Evolutionary conservation across 352 stramenopile species (phyloP), one percentile per base, ranked within the genome.

Genomic region (Phytophthora quininea): DNA sequence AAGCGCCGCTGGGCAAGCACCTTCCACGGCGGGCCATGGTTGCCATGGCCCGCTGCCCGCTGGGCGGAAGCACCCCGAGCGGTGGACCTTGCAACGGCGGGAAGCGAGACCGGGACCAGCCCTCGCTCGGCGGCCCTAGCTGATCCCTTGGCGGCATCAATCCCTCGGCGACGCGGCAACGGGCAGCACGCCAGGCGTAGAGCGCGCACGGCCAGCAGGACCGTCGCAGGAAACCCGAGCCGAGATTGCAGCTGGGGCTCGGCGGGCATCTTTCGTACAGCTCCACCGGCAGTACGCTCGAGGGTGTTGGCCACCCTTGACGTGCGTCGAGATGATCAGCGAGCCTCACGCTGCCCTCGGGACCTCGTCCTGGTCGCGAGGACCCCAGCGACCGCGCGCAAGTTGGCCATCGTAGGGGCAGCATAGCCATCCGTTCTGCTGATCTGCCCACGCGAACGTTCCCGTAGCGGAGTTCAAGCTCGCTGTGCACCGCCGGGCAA

Each of bases 31-130:
- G 19, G 19, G 19, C 19, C 19, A 24, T 24, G 19, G 19, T 24
- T 24, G 19, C 19, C 19, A 24, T 24, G 19, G 19, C 19, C 19
- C 19, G 19, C 19, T 24, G 19, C 19, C 19, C 19, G 19, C 19
- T 24, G 19, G 19, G 19, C 19, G 19, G 19, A 24, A 24, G 19
- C 19, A 24, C 19, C 19, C 19, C 19, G 19, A 24, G 19, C 19
- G 58, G 43, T 45, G 58, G 59, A 50, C 61, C 58, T 55, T 69
- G 66, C 60, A 73, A 70, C 66, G 66, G 66, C 66, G 66, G 61
- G 54, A 70, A 70, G 50, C 29, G 52, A 58, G 49, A 24, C 19
- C 19, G 19, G 19, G 19, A 24, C 30, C 14, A 48, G 7, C 30
- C 6, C 35, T 11, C 35, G 29, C 15, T 24, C 19, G 19, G 19